Conservation (phyloP, 306 rosid species). For the Quercus cerris region DNA sequence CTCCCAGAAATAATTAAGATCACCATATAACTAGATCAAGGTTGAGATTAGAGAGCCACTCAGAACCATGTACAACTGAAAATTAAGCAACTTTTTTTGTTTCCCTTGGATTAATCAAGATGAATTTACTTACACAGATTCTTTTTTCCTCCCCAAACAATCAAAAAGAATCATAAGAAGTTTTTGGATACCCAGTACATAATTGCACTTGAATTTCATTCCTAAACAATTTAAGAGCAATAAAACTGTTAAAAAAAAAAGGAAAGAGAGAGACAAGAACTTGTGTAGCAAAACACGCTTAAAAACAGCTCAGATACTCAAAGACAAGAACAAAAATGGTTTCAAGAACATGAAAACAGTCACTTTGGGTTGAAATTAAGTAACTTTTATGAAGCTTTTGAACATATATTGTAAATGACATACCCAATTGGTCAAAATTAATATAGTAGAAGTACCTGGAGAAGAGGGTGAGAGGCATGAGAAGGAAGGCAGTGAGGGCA, state of each 20-base stretch:
- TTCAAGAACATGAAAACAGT: neutral
- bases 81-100: neutral
- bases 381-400: neutral
- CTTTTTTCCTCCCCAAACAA: neutral
- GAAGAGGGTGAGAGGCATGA: slow-evolving; percentile 81
- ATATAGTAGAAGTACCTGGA: slow-evolving; percentile 53
- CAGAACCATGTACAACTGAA: neutral
- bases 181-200: neutral
- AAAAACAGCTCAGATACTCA: neutral
- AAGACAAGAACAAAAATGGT: neutral
- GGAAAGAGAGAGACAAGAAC: too few relatives aligned
- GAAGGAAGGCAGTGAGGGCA: slow-evolving; percentile 94
- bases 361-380: neutral
- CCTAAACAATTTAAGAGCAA: neutral
- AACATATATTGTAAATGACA: neutral
- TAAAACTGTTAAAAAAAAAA: neutral
- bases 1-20: neutral
- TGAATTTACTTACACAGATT: neutral
- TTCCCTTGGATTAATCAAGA: too few relatives aligned
- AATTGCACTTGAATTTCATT: neutral
- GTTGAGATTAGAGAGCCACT: neutral
- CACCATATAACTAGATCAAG: neutral
- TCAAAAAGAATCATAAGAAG: neutral
- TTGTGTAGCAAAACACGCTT: neutral
- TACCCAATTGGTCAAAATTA: neutral